Percentiles rank a stretch among this genome's conserved stretches.
phyloP scores from a whole-genome alignment of 164 flowering plant species.

The Tinospora cordifolia region DNA sequence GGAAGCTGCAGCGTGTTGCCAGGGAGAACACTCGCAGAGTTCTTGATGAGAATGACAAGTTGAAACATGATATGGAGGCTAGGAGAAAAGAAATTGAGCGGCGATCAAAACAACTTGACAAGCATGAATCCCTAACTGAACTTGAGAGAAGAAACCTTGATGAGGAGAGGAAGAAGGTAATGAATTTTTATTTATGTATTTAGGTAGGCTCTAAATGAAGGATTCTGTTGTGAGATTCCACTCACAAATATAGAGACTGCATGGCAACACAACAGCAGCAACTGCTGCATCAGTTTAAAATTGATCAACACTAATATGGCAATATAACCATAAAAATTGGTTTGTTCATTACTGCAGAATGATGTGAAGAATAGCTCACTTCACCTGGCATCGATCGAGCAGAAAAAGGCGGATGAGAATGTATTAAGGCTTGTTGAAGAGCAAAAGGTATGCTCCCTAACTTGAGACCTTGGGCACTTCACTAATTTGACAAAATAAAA shows the following conservation, averaged over 20 bases:
- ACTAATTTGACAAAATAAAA: constrained; percentile 24
- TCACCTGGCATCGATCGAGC: constrained; percentile 54
- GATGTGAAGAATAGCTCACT: constrained; percentile 24
- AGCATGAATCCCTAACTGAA: constrained; percentile 51
- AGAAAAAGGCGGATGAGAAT: constrained; percentile 54
- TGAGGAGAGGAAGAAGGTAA: constrained; percentile 50
- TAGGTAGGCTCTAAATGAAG: background rate
- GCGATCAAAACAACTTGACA: constrained; percentile 29
- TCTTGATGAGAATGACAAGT: constrained; percentile 41
- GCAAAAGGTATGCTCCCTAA: constrained; percentile 45
- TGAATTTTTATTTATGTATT: background rate
- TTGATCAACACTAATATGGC: background rate
- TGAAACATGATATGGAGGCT: constrained; percentile 31
- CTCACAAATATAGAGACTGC: background rate
- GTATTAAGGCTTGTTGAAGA: constrained; percentile 50
- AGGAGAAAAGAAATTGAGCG: constrained; percentile 34
- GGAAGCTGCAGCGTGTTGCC: constrained; percentile 11
- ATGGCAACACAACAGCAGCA: background rate
- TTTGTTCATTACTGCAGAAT: constrained; percentile 35
- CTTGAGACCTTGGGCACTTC: constrained; percentile 6
- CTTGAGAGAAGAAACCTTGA: constrained; percentile 46
- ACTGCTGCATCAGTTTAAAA: background rate
- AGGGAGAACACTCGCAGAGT: constrained; percentile 36
- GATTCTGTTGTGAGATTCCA: background rate
- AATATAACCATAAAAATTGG: background rate